Evolutionary conservation across 441 rosid species (phyloP), one percentile per base, ranked within the genome.

Genomic region (Adansonia gregorii): DNA sequence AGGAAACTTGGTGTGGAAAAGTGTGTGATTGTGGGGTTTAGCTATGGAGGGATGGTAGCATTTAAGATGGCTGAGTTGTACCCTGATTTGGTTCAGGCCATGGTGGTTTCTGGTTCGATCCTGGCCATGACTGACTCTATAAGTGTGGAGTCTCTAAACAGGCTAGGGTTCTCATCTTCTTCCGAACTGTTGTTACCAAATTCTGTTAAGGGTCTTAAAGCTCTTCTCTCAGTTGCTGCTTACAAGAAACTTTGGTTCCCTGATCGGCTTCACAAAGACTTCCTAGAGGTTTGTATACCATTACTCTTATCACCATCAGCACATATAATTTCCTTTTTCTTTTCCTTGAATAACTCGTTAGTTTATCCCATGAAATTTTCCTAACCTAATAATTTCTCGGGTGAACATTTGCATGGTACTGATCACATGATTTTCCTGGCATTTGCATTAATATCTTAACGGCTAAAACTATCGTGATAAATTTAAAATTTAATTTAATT

Each of bases 31-130:
- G 94, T 93, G 41, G 97, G 99, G 72, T 91, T 95, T 74, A 95
- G 99, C 83, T 95, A 95, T 8, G 98, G 99, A 5, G 99, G 98
- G 59, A 92, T 95, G 94, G 97, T 95, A 49, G 91, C 92, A 24
- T 92, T 93, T 69, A 93, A 92, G 89, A 85, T 95, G 76, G 90
- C 86, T 0, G 95, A 93, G 80, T 9, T 88, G 81, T 91, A 88
- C 73, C 97, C 97, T 3, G 89, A 88, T 14, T 45, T 92, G 79
- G 94, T 92, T 45, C 77, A 65, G 56, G 92, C 91, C 70, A 77
- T 95, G 92, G 97, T 95, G 20, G 84, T 95, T 15, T 92, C 98
- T 10, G 95, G 99, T 11, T 93, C 98, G 6, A 82, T 91, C 48
- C 66, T 90, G 22, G 84, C 93, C 54, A 92, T 93, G 97, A 95